A percentile compares a stretch with the other conserved stretches of the same genome.
phyloP scores from a whole-genome alignment of 1,284 basidiomycete species.

The Tylopilus sp. region DNA sequence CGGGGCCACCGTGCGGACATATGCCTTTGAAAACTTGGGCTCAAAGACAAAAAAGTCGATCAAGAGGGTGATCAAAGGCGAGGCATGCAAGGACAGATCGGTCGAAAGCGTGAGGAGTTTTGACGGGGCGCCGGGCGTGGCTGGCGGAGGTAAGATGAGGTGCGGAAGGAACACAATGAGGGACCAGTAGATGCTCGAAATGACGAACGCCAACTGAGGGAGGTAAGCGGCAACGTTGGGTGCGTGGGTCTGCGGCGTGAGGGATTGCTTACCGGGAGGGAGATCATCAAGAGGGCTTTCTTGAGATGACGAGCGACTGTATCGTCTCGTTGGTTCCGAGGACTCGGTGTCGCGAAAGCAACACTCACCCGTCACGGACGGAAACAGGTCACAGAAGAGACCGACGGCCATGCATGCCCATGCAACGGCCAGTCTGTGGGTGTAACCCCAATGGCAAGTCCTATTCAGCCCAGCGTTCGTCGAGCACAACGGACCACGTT shows the following conservation, averaged over 20 bases:
- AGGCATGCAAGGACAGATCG: conserved; percentile 67
- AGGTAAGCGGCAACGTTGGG: not conserved
- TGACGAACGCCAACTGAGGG: conserved; percentile 56
- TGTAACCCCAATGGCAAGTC: not conserved
- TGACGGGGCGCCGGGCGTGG: conserved; percentile 24
- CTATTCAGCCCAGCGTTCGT: not conserved
- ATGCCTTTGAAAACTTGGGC: conserved; percentile 48
- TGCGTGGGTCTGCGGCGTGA: not conserved
- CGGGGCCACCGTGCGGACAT: conserved; percentile 46
- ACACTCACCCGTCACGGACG: conserved; percentile 20
- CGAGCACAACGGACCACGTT: conserved; percentile 20
- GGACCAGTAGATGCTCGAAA: conserved; percentile 73
- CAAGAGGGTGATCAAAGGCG: conserved; percentile 57
- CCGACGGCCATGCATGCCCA: conserved; percentile 31
- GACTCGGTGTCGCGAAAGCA: not conserved
- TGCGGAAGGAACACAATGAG: conserved; percentile 50
- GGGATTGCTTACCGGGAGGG: conserved; percentile 25
- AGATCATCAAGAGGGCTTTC: conserved; percentile 26
- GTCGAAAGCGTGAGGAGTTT: conserved; percentile 51
- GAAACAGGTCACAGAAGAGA: conserved; percentile 27
- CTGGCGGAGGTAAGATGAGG: conserved; percentile 43
- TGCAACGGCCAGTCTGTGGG: conserved; percentile 20
- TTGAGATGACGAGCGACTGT: conserved; percentile 20
- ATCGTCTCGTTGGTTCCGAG: not conserved
- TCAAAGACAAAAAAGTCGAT: conserved; percentile 73